A percentile compares a stretch with the other conserved stretches of the same genome.
Evolutionary conservation across 2,329 filamentous ascomycete genomes (phyloP).

Genomic region (Teratosphaeria viscida): DNA sequence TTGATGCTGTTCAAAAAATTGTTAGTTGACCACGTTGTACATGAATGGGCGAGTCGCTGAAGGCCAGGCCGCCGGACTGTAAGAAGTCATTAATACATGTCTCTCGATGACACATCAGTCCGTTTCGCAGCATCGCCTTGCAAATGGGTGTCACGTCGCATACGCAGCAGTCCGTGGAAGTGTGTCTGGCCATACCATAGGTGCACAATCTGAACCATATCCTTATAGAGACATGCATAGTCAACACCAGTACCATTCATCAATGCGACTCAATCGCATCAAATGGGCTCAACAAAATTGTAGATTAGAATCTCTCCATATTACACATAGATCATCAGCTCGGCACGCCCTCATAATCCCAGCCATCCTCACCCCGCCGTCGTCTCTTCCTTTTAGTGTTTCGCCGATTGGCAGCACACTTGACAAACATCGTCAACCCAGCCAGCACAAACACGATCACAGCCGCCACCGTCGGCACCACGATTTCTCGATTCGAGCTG

Average conservation of each 20-base stretch:
- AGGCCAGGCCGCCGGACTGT: too few relatives aligned
- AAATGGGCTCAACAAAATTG: neutral
- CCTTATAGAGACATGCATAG: neutral
- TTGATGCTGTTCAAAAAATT: too few relatives aligned
- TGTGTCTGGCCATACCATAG: neutral
- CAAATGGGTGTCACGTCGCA: too few relatives aligned
- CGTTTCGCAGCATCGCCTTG: too few relatives aligned
- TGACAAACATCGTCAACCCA: constrained; percentile 51
- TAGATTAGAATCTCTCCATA: neutral
- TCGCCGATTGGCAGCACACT: constrained; percentile 52
- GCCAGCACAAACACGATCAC: constrained; percentile 53
- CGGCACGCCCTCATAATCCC: constrained; percentile 61
- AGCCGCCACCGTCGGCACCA: constrained; percentile 52
- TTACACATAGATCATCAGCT: neutral
- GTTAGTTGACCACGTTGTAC: too few relatives aligned
- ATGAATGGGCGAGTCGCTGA: too few relatives aligned
- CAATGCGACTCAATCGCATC: neutral
- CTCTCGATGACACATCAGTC: too few relatives aligned
- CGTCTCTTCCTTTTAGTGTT: constrained; percentile 38
- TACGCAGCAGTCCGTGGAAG: too few relatives aligned
- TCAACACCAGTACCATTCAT: neutral
- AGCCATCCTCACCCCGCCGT: constrained; percentile 38
- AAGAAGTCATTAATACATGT: too few relatives aligned
- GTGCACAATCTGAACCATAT: neutral
- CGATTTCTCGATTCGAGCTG: constrained; percentile 36